Evolutionary conservation across 352 stramenopile species (phyloP).

Genomic region (Globisporangium splendens): DNA sequence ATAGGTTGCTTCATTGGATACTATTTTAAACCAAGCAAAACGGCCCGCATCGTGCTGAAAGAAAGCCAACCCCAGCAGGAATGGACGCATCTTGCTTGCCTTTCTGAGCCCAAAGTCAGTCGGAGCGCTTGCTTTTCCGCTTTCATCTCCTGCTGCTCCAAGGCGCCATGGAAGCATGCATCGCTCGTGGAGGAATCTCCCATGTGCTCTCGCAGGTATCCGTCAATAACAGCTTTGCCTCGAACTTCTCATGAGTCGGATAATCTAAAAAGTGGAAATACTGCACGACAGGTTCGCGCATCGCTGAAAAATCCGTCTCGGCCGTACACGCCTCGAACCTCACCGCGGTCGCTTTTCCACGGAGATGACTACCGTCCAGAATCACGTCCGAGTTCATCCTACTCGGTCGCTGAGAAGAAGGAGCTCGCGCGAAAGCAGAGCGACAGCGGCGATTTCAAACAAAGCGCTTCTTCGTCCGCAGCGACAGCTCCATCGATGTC

Average conservation of each 20-base stretch:
- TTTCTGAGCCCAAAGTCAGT: no score
- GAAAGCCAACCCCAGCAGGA: no score
- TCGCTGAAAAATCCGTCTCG: slow-evolving; percentile 80
- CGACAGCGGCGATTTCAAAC: slow-evolving; percentile 11
- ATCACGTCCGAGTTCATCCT: slow-evolving; percentile 68
- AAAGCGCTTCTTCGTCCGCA: not conserved
- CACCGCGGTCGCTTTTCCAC: slow-evolving; percentile 60
- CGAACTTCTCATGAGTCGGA: no score
- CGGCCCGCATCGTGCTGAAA: no score
- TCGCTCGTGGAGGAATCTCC: slow-evolving; percentile 72
- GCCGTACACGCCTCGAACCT: slow-evolving; percentile 69
- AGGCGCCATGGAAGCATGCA: slow-evolving; percentile 60
- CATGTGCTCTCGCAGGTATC: slow-evolving; percentile 70
- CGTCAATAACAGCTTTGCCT: no score
- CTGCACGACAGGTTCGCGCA: slow-evolving; percentile 45
- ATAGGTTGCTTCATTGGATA: no score
- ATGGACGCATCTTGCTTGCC: no score
- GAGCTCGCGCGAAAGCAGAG: slow-evolving; percentile 20
- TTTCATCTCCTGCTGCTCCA: no score
- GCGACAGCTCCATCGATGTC: slow-evolving; percentile 3
- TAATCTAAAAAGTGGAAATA: no score
- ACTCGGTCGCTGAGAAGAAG: slow-evolving; percentile 39
- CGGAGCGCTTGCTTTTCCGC: no score
- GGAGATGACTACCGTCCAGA: slow-evolving; percentile 71
- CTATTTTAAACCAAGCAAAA: no score